Base-by-base conservation (phyloP, 306 rosid genomes). In the Glycine tomentella region DNA sequence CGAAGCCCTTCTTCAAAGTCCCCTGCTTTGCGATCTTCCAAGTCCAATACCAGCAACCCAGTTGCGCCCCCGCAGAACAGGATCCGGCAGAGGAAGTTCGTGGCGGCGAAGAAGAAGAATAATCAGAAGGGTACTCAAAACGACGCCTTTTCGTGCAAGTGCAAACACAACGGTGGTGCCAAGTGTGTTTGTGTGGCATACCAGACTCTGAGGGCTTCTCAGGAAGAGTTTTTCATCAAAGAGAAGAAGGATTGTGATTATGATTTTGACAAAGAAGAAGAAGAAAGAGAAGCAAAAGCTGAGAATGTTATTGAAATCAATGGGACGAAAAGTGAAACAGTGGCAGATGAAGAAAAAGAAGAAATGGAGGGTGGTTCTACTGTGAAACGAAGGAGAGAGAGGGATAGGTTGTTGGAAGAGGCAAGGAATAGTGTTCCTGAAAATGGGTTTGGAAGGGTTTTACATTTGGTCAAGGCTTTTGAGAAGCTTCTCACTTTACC, bases 391-490 rank as follows among this genome's bases (percentile, higher is more conserved):
- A 85, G 91, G 80, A 90, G 99, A 70, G 90, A 90, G 40, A 90
- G 77, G 86, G 42, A 70, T 33, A 70, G 75, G 45, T 49, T 95
- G 62, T 14, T 95, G 82, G 97, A 95, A 82, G 93, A 90, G 42
- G 98, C 97, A 4, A 87, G 99, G 84, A 87, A 83, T 17, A 92
- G 94, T 63, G 86, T 89, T 15, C 98, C 98, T 12, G 97, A 90
- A 57, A 76, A 73, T 59, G 92, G 90, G 58, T 75, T 72, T 70
- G 99, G 99, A 53, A 89, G 75, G 74, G 99, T 96, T 48, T 85
- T 77, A 97, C 94, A 92, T 82, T 82, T 96, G 89, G 97, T 93
- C 7, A 82, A 85, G 75, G 99, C 99, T 2, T 96, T 96, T 69
- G 99, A 96, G 97, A 93, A 80, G 80, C 86, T 96, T 62, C 88